Conservation (phyloP, 2,329 filamentous ascomycete genomes). For the Parasarocladium wereldwijsianum region DNA sequence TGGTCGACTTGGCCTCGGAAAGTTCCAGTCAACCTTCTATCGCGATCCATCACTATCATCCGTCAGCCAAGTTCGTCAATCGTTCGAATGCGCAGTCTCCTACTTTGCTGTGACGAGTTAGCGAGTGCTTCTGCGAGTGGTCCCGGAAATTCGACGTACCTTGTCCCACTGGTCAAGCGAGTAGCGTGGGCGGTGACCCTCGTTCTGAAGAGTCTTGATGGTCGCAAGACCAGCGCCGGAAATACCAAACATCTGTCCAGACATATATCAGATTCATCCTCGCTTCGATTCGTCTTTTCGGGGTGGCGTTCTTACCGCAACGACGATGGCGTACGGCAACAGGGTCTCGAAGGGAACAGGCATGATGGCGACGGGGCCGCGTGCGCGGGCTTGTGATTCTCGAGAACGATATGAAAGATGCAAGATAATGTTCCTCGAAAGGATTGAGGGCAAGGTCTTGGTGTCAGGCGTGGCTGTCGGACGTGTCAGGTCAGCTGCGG, state of each 20-base stretch:
- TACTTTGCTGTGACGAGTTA: constrained; percentile 34
- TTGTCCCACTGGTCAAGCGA: constrained; percentile 49
- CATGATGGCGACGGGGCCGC: constrained; percentile 28
- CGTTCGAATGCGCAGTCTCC: constrained; percentile 6
- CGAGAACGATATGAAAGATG: too few relatives aligned
- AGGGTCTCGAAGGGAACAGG: constrained; percentile 49
- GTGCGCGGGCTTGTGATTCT: constrained; percentile 16
- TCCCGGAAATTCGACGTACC: constrained; percentile 25
- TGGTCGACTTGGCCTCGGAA: constrained; percentile 43
- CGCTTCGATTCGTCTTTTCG: background rate
- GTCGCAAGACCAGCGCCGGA: constrained; percentile 43
- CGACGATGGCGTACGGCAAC: constrained; percentile 50
- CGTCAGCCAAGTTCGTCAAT: constrained; percentile 6
- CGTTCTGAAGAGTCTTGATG: constrained; percentile 42
- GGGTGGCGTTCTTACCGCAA: constrained; percentile 31
- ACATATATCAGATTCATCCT: background rate
- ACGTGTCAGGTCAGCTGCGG: too few relatives aligned
- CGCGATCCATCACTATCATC: constrained; percentile 49
- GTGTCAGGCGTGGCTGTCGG: too few relatives aligned
- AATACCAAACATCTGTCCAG: constrained; percentile 44
- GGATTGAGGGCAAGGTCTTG: too few relatives aligned
- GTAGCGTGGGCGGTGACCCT: constrained; percentile 44
- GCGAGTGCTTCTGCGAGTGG: background rate
- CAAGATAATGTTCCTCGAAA: too few relatives aligned
- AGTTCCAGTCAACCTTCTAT: constrained; percentile 43